Percentiles rank a stretch among this genome's conserved stretches.
Conservation (phyloP, 225 moss, liverwort and hornwort species). For the Sphagnum tenellum region DNA sequence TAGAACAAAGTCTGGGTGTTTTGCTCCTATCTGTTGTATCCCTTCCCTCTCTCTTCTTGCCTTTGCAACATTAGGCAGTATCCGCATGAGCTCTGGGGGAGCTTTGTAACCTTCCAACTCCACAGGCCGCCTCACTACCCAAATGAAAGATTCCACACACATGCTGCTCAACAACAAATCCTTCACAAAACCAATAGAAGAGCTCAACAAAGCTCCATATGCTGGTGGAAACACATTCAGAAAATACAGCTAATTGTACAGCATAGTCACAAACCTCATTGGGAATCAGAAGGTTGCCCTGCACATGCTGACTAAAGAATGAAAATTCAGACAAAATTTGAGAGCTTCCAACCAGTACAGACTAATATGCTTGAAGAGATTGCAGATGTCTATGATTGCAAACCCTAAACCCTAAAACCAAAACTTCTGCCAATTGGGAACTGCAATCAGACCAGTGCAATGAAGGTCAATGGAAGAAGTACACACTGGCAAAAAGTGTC, state of each 20-base stretch:
- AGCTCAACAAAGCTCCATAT: background rate
- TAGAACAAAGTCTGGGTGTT: conserved; percentile 69
- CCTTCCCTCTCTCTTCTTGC: conserved; percentile 45
- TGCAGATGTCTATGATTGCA: background rate
- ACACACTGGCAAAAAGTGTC: too few species aligned
- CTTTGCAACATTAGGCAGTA: conserved; percentile 52
- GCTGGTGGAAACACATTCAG: background rate
- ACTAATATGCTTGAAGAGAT: background rate
- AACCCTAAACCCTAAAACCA: background rate
- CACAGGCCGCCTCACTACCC: conserved; percentile 72
- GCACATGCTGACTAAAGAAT: too few species aligned
- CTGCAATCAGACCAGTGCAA: too few species aligned
- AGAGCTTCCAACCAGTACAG: too few species aligned
- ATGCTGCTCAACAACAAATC: background rate
- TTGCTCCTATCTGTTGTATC: conserved; percentile 73
- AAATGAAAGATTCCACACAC: background rate
- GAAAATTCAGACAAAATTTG: too few species aligned
- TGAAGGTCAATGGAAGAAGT: too few species aligned
- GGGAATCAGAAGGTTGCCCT: too few species aligned
- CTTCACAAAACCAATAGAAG: background rate
- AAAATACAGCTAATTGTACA: background rate
- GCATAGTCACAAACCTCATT: background rate
- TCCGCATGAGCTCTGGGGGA: conserved; percentile 66
- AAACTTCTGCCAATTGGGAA: background rate
- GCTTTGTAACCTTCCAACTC: conserved; percentile 57